Conservation (phyloP, 345 rosid species). For the Salix brachista region DNA sequence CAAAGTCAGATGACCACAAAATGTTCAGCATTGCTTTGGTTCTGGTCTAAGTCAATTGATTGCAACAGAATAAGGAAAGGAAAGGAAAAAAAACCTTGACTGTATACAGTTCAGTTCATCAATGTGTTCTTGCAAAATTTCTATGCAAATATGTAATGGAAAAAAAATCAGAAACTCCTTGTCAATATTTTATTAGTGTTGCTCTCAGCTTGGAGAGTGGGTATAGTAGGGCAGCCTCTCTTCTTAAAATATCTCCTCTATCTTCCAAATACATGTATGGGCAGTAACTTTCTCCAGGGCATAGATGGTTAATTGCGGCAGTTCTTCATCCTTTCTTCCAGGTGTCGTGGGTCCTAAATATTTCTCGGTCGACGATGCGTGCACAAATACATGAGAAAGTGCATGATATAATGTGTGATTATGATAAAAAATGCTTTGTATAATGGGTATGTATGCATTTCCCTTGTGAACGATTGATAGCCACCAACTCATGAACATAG, state of each 20-base stretch:
- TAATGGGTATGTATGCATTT: too few relatives aligned
- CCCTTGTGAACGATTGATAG: too few relatives aligned
- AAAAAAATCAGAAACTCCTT: not conserved
- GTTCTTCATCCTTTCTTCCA: too few relatives aligned
- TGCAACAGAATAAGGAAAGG: not conserved
- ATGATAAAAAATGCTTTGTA: too few relatives aligned
- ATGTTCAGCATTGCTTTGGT: not conserved
- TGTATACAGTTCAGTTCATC: not conserved
- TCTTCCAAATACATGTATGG: too few relatives aligned
- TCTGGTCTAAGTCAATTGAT: not conserved
- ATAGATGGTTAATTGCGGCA: too few relatives aligned
- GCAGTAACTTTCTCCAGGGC: too few relatives aligned
- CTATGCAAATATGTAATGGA: not conserved
- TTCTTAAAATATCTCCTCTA: not conserved
- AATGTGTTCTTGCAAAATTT: not conserved
- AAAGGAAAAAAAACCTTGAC: not conserved
- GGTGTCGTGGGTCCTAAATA: too few relatives aligned
- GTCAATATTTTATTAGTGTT: not conserved
- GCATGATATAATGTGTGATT: too few relatives aligned
- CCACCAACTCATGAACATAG: too few relatives aligned
- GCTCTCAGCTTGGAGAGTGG: not conserved
- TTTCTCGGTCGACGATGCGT: too few relatives aligned
- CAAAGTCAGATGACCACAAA: constrained; percentile 5
- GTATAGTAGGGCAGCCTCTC: not conserved
- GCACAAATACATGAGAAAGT: too few relatives aligned